Percentiles rank a stretch among this genome's conserved stretches.
phyloP scores from a whole-genome alignment of 805 yeast genomes.

The Ogataea sp. region DNA sequence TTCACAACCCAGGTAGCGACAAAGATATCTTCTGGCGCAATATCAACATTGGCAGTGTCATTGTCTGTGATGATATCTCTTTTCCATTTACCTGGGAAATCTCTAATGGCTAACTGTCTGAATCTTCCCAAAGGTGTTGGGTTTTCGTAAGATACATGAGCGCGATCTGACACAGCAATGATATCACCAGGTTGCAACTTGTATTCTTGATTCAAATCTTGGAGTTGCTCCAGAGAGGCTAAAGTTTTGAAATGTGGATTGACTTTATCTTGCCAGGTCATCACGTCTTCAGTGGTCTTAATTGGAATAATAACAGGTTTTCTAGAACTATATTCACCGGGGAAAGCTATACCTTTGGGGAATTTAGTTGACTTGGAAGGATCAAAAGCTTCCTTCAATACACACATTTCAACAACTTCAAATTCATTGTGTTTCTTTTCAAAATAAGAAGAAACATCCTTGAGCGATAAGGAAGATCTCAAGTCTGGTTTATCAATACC shows the following conservation, averaged over 20 bases:
- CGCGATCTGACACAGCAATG: constrained; percentile 72
- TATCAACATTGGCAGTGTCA: constrained; percentile 9
- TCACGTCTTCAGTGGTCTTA: constrained; percentile 28
- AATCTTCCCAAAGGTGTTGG: constrained; percentile 92
- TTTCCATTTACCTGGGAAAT: constrained; percentile 43
- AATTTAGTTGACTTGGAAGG: constrained; percentile 28
- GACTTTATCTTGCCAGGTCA: constrained; percentile 33
- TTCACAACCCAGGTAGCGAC: constrained; percentile 83
- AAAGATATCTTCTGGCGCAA: constrained; percentile 25
- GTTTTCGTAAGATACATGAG: constrained; percentile 67
- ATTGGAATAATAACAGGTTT: constrained; percentile 52
- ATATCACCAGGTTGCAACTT: constrained; percentile 59
- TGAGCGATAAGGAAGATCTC: constrained; percentile 49
- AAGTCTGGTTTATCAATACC: constrained; percentile 97
- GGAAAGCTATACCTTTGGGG: constrained; percentile 23
- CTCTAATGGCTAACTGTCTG: constrained; percentile 63
- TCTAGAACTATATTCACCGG: constrained; percentile 42
- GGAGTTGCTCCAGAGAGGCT: constrained; percentile 6
- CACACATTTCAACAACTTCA: constrained; percentile 68
- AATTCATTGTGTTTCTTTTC: constrained; percentile 34
- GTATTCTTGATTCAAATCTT: constrained; percentile 25
- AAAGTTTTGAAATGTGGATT: neutral
- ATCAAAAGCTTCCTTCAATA: constrained; percentile 43
- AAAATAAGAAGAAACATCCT: constrained; percentile 34
- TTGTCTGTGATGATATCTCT: constrained; percentile 29